Evolutionary conservation across 257 asterid species (phyloP).

Genomic region (Nicotiana obtusifolia): DNA sequence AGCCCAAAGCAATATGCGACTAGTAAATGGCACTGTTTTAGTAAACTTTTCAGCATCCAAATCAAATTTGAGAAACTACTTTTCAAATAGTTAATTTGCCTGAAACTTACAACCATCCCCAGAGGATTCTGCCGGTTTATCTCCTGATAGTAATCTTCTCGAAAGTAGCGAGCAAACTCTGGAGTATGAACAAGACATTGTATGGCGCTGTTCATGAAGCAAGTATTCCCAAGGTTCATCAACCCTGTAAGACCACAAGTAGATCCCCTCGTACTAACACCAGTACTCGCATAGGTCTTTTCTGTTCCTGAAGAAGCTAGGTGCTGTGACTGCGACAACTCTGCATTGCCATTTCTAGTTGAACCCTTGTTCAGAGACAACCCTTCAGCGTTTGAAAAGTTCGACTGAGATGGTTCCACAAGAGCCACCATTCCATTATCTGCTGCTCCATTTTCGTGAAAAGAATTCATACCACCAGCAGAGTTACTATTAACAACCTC

Average conservation of each 20-base stretch:
- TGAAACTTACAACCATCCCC: slow-evolving; percentile 98
- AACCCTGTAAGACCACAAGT: slow-evolving; percentile 91
- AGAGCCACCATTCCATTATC: slow-evolving; percentile 51
- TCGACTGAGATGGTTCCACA: slow-evolving; percentile 43
- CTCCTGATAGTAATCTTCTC: slow-evolving; percentile 94
- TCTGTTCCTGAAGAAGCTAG: slow-evolving; percentile 33
- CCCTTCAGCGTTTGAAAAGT: slow-evolving; percentile 58
- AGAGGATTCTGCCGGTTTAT: slow-evolving; percentile 94
- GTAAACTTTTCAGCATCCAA: neutral
- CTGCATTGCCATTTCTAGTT: slow-evolving; percentile 73
- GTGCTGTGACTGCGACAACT: slow-evolving; percentile 42
- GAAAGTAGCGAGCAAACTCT: slow-evolving; percentile 88
- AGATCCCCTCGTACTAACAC: slow-evolving; percentile 93
- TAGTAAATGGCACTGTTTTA: neutral
- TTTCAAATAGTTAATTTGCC: neutral
- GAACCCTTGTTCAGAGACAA: slow-evolving; percentile 56
- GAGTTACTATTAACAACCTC: slow-evolving; percentile 47
- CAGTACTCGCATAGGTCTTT: slow-evolving; percentile 60
- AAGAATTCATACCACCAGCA: slow-evolving; percentile 45
- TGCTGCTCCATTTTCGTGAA: slow-evolving; percentile 60
- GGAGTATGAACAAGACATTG: slow-evolving; percentile 99
- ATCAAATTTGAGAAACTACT: slow-evolving; percentile 2
- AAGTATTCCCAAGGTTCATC: slow-evolving; percentile 95
- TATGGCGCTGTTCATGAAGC: slow-evolving; percentile 98
- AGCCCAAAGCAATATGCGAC: neutral